Evolutionary conservation across 495 filamentous ascomycete genomes (phyloP).

Genomic region (Collariella sp.): DNA sequence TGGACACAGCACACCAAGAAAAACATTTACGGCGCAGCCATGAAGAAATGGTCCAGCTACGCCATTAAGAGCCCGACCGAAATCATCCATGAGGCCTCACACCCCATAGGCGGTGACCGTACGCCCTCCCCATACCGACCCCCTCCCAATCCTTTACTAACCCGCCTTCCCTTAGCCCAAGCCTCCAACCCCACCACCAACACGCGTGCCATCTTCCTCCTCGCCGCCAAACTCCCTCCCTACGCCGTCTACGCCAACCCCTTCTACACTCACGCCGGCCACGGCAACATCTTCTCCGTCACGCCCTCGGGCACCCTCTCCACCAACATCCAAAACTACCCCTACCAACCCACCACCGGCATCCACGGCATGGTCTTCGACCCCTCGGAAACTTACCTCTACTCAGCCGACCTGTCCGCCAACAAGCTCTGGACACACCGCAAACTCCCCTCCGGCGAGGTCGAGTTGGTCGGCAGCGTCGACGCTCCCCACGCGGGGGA

Average conservation of each 20-base stretch:
- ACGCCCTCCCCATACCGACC: conserved; percentile 11
- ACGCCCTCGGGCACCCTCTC: conserved; percentile 52
- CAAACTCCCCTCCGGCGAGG: conserved; percentile 54
- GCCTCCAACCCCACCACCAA: conserved; percentile 62
- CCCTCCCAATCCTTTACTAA: no score
- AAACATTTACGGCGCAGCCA: conserved; percentile 75
- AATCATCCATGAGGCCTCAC: conserved; percentile 65
- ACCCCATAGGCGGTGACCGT: conserved; percentile 53
- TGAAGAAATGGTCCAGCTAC: conserved; percentile 85
- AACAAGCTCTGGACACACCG: conserved; percentile 83
- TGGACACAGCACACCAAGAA: conserved; percentile 58
- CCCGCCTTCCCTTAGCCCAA: no score
- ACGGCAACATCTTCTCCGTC: conserved; percentile 68
- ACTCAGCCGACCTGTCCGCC: conserved; percentile 73
- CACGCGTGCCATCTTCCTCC: conserved; percentile 77
- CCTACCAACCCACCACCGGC: conserved; percentile 61
- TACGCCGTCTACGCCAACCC: conserved; percentile 79
- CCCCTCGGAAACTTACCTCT: conserved; percentile 72
- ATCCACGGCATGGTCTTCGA: conserved; percentile 90
- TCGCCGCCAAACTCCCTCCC: conserved; percentile 65
- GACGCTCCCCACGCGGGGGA: conserved; percentile 62
- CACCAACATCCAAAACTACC: conserved; percentile 69
- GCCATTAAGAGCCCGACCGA: conserved; percentile 66
- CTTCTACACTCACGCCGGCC: conserved; percentile 77
- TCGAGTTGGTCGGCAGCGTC: conserved; percentile 58